Conservation (phyloP, 495 filamentous ascomycete genomes). For the Hamigera avellanea region DNA sequence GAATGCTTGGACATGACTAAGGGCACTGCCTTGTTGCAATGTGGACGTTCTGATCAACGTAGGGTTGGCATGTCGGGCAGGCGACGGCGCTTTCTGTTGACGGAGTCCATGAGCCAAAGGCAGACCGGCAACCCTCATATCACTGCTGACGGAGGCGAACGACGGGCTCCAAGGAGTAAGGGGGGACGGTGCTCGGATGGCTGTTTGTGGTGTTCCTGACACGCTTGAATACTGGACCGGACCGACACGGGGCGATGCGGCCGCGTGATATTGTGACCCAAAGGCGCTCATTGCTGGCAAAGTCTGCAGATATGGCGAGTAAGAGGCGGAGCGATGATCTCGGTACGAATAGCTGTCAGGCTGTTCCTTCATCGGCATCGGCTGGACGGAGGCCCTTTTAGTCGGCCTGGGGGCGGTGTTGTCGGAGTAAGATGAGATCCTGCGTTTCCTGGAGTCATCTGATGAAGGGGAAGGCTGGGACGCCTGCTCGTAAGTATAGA, state of each 20-base stretch:
- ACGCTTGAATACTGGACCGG: conserved; percentile 19
- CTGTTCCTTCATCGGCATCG: conserved; percentile 27
- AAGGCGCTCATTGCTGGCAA: conserved; percentile 24
- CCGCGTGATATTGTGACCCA: conserved; percentile 17
- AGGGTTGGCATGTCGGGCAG: conserved; percentile 41
- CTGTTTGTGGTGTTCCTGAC: conserved; percentile 21
- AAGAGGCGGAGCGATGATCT: conserved; percentile 22
- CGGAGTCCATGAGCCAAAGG: conserved; percentile 20
- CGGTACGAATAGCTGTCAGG: conserved; percentile 25
- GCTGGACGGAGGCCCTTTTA: conserved; percentile 34
- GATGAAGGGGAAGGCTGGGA: conserved; percentile 18
- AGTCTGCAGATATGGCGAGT: conserved; percentile 33
- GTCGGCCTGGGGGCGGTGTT: conserved; percentile 22
- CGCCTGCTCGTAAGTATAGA: conserved; percentile 59
- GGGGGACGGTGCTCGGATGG: conserved; percentile 29
- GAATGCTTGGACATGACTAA: conserved; percentile 41
- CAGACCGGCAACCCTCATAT: conserved; percentile 20
- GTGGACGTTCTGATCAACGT: conserved; percentile 79
- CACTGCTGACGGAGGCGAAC: conserved; percentile 17
- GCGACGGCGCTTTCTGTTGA: conserved; percentile 28
- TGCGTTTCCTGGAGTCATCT: conserved; percentile 38
- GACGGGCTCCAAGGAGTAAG: conserved; percentile 36
- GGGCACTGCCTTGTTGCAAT: conserved; percentile 43
- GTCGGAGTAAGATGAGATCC: conserved; percentile 36
- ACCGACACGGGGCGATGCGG: conserved; percentile 18